phyloP scores from a whole-genome alignment of 2,329 filamentous ascomycete genomes.

The Fusarium mangiferae region DNA sequence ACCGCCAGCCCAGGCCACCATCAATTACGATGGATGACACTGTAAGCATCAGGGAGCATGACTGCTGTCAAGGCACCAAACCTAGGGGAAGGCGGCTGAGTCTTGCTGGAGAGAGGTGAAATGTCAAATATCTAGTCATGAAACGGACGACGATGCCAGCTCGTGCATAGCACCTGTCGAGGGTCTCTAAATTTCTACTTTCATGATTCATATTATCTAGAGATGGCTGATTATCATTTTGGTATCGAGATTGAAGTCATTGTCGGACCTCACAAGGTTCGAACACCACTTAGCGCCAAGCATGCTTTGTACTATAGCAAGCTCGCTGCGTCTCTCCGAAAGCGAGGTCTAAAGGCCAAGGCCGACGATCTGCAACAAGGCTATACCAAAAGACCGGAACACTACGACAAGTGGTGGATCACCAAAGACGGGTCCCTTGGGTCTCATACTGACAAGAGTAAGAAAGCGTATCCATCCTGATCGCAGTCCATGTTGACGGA shows the following conservation, averaged over 20 bases:
- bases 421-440: not conserved
- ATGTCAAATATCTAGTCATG: not conserved
- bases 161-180: not conserved
- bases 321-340: not conserved
- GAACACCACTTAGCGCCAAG: not conserved
- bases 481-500: rapidly evolving
- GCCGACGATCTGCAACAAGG: not conserved
- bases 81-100: not conserved
- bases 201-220: not conserved
- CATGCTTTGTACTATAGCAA: not conserved
- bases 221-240: not conserved
- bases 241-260: not conserved
- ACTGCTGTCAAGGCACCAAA: too few species aligned
- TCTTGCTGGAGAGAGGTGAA: not conserved
- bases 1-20: not conserved
- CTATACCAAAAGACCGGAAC: not conserved
- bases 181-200: not conserved
- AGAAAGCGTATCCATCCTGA: rapidly evolving
- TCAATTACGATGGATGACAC: not conserved
- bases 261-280: not conserved
- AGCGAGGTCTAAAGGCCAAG: not conserved
- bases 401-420: not conserved
- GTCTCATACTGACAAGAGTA: not conserved
- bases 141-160: too few species aligned
- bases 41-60: not conserved